phyloP scores from a whole-genome alignment of 768 basidiomycete genomes.

The Pleurotus ostreatus region DNA sequence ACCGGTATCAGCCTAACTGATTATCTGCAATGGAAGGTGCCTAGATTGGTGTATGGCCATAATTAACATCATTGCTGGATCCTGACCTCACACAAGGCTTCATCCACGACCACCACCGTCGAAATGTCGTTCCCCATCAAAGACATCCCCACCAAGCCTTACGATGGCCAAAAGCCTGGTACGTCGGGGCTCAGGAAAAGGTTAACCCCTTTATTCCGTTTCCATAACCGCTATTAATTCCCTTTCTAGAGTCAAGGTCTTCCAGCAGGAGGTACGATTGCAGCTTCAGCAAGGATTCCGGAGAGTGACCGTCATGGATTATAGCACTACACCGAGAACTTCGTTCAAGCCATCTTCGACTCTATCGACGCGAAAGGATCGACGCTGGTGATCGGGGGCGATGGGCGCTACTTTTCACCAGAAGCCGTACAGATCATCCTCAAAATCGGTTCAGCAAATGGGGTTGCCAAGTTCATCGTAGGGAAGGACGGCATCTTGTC shows the following conservation, averaged over 20 bases:
- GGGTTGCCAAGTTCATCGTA: slow-evolving; percentile 87
- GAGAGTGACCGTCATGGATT: slow-evolving; percentile 7
- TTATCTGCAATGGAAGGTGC: slow-evolving; percentile 3
- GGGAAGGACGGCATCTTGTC: slow-evolving; percentile 91
- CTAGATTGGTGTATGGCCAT: slow-evolving; percentile 4
- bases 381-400: slow-evolving; percentile 94
- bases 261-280: slow-evolving; percentile 83
- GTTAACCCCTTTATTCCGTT: slow-evolving; percentile 34
- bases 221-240: slow-evolving; percentile 18
- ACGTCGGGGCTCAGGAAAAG: slow-evolving; percentile 97
- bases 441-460: slow-evolving; percentile 91
- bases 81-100: background rate
- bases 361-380: slow-evolving; percentile 78
- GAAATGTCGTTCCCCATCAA: slow-evolving; percentile 50
- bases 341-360: slow-evolving; percentile 89
- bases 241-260: slow-evolving; percentile 82
- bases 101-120: background rate
- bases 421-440: slow-evolving; percentile 90
- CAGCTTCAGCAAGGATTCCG: background rate
- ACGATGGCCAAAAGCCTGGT: slow-evolving; percentile 94
- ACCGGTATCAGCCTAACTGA: background rate
- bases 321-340: slow-evolving; percentile 99
- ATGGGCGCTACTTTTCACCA: slow-evolving; percentile 89
- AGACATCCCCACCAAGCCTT: slow-evolving; percentile 79
- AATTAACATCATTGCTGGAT: slow-evolving; percentile 7